Evolutionary conservation across 805 yeast genomes (phyloP).

Genomic region (Myxozyma vanderwaltii): DNA sequence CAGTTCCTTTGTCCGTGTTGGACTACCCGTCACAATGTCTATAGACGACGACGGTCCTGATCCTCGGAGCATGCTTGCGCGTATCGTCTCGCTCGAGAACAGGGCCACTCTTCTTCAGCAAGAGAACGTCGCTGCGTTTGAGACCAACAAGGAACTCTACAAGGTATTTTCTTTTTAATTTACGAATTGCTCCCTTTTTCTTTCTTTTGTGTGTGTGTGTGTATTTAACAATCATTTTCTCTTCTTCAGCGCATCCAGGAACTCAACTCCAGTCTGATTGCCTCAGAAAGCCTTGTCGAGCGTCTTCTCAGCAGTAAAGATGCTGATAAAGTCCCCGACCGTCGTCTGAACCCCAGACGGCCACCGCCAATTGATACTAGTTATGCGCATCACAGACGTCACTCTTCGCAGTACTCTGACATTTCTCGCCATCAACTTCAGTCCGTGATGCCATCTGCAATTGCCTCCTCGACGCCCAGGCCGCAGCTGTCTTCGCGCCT

Average conservation of each 20-base stretch:
- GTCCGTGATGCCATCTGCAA: background rate
- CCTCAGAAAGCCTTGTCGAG: constrained; percentile 31
- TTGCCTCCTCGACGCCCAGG: background rate
- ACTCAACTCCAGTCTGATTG: constrained; percentile 28
- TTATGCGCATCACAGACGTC: background rate
- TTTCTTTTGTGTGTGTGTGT: too few species aligned
- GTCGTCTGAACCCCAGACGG: background rate
- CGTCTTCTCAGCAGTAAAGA: constrained; percentile 13
- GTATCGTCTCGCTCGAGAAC: constrained; percentile 22
- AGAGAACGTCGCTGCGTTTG: constrained; percentile 24
- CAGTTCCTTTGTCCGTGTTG: background rate
- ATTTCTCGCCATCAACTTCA: background rate
- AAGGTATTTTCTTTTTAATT: constrained; percentile 15
- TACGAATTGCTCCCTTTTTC: background rate
- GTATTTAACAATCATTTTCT: too few species aligned
- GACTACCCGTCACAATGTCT: constrained; percentile 5
- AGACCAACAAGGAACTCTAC: constrained; percentile 26
- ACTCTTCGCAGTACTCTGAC: background rate
- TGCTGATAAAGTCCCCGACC: background rate
- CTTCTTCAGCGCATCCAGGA: constrained; percentile 29
- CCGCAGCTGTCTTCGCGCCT: background rate
- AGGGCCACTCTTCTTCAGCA: constrained; percentile 25
- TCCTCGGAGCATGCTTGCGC: constrained; percentile 22
- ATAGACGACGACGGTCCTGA: constrained; percentile 12
- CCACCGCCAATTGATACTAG: background rate